Evolutionary conservation across 2,329 filamentous ascomycete species (phyloP), one percentile per base, ranked within the genome.

Genomic region (Alternaria sp.): DNA sequence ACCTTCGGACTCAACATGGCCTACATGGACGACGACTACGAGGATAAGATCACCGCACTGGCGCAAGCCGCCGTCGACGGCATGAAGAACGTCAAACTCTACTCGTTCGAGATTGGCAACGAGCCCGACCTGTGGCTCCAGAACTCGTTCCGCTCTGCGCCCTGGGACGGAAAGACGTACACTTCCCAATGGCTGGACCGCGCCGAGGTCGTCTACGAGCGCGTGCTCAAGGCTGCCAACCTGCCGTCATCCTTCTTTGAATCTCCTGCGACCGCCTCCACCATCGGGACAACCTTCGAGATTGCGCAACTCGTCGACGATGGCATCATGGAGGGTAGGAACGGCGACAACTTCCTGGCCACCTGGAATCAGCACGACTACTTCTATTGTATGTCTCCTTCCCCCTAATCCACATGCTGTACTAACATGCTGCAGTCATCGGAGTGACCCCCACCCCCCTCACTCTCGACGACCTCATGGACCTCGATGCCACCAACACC

Each of bases 301-400:
- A 83, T 86, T 60, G 52, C 74, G 5, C 74, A 82, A 60, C 74
- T 86, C 45, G 73, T 80, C 30, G 54, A 73, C 49, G 74, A 79
- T 57, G 82, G 81, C 32, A 81, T 85, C 61, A 75, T 77, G 47
- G 69, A 73, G 8, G 66, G 71, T 12, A 74, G 75, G 21, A 79
- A 82, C 40, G 79, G 78, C 47, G 74, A 77, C 30, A 72, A 74
- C 36, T 81, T 79, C 65, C 72, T 84, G 61, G 70, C 81, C 15
- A 77, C 75, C 26, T 86, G 83, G 84, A 86, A 86, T 65, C 84
- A 86, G 74, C 84, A 86, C 71, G 82, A 86, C 71, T 86, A 86
- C 74, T 85, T 83, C 69, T 85, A 85, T 68, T 86, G 75, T 77
- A 69, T 30, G 74, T 66, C 40, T 15, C 17, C 21, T 23, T 13